These are phyloP conservation scores for Berberis vulgaris DNA, from an alignment of 164 flowering plant genomes.

Conservation along the genomic window DNA sequence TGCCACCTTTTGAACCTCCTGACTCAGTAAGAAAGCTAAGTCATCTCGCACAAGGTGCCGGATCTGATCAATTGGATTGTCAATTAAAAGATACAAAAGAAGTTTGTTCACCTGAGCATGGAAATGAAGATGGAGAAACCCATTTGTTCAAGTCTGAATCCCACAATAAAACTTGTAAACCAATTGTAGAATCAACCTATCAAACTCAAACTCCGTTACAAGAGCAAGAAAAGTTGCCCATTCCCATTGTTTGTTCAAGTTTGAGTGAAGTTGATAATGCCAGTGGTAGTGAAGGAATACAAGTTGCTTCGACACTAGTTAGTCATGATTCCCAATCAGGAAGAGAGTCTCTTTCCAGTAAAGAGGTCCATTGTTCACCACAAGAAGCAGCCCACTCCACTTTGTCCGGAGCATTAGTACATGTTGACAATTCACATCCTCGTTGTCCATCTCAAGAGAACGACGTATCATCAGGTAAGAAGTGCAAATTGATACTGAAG, in stretches of 20 bases:
- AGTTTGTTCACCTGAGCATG: slow-evolving; percentile 13
- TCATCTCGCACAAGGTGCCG: neutral
- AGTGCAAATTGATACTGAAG: slow-evolving; percentile 49
- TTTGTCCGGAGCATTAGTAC: slow-evolving; percentile 17
- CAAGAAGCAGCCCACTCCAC: slow-evolving; percentile 12
- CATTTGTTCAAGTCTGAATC: slow-evolving; percentile 8
- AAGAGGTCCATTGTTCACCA: slow-evolving; percentile 14
- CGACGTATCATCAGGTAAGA: slow-evolving; percentile 27
- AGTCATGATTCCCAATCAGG: slow-evolving; percentile 23
- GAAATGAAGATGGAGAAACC: neutral
- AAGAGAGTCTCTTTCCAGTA: slow-evolving; percentile 21
- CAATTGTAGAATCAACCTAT: neutral
- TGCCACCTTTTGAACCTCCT: slow-evolving; percentile 78
- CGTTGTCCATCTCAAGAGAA: slow-evolving; percentile 18
- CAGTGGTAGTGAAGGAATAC: neutral
- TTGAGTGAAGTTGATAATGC: slow-evolving; percentile 24
- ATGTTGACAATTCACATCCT: slow-evolving; percentile 13
- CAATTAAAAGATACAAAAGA: neutral
- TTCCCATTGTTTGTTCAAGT: neutral
- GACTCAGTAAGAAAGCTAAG: slow-evolving; percentile 28
- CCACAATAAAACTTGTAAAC: too few species aligned
- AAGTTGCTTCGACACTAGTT: neutral
- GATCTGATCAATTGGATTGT: slow-evolving; percentile 1
- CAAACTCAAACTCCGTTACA: slow-evolving; percentile 6
- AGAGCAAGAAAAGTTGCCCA: slow-evolving; percentile 10